Evolutionary conservation across 2,329 filamentous ascomycete genomes (phyloP).

Genomic region (Botrytis fragariae): DNA sequence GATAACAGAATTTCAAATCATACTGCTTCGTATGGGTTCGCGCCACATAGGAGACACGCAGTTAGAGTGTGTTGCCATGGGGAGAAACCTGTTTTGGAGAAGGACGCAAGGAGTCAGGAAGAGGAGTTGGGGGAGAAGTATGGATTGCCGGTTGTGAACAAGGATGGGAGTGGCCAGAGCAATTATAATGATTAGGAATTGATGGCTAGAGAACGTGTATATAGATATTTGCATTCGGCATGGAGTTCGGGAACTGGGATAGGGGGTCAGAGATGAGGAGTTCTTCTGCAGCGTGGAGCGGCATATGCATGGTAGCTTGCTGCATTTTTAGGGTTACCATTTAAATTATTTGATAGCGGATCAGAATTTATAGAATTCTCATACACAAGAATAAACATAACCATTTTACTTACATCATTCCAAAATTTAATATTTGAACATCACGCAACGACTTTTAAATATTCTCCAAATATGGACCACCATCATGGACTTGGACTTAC

Average conservation of each 20-base stretch:
- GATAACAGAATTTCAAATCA: slow-evolving; percentile 59
- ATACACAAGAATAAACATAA: not conserved
- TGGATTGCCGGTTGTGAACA: slow-evolving; percentile 51
- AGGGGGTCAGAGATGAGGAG: not conserved
- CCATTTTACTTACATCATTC: not conserved
- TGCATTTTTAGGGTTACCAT: not conserved
- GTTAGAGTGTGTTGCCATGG: slow-evolving; percentile 40
- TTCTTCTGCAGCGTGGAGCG: not conserved
- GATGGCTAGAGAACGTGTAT: not conserved
- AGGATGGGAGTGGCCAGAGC: slow-evolving; percentile 53
- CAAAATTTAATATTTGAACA: not conserved
- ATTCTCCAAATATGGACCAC: not conserved
- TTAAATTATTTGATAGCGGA: not conserved
- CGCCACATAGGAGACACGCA: slow-evolving; percentile 54
- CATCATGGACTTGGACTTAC: not conserved
- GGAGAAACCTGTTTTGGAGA: slow-evolving; percentile 36
- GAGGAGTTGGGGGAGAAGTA: slow-evolving; percentile 49
- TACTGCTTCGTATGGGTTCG: slow-evolving; percentile 55
- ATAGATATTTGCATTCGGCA: not conserved
- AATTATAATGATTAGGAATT: slow-evolving; percentile 54
- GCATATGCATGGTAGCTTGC: not conserved
- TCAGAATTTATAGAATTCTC: not conserved
- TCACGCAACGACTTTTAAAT: not conserved
- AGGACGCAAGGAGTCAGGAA: slow-evolving; percentile 49
- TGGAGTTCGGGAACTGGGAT: not conserved